Conservation (phyloP, 345 rosid genomes). For the Hevea brasiliensis region DNA sequence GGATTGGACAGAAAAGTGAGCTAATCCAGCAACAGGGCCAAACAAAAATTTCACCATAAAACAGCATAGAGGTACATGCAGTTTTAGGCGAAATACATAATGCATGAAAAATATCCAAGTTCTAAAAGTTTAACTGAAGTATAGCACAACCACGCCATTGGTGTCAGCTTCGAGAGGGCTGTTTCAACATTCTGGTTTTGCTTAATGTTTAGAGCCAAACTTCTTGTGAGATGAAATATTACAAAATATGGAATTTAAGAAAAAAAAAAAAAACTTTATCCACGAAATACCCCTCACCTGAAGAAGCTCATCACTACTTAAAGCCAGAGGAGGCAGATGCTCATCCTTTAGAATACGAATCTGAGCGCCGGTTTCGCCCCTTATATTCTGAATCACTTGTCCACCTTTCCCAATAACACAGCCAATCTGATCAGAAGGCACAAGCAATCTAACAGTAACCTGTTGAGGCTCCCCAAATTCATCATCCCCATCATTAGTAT, state of each 20-base stretch:
- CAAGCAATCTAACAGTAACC: constrained; percentile 33
- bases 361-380: constrained; percentile 37
- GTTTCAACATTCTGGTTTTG: neutral
- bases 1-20: no score
- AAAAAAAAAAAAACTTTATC: neutral
- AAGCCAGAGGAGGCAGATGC: constrained; percentile 32
- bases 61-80: no score
- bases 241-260: neutral
- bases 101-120: no score
- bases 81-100: no score
- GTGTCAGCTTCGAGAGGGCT: neutral
- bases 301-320: constrained; percentile 31
- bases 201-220: neutral
- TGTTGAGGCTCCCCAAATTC: constrained; percentile 13
- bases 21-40: no score
- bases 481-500: constrained; percentile 2
- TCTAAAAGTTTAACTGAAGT: neutral
- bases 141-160: neutral
- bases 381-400: constrained; percentile 36
- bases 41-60: no score
- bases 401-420: constrained; percentile 40
- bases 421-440: constrained; percentile 39
- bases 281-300: constrained; percentile 14
- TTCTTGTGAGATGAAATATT: neutral
- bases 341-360: constrained; percentile 36